These are phyloP conservation scores for Heterobasidion occidentale DNA, from an alignment of 1,284 basidiomycete species.

Conservation along the genomic window DNA sequence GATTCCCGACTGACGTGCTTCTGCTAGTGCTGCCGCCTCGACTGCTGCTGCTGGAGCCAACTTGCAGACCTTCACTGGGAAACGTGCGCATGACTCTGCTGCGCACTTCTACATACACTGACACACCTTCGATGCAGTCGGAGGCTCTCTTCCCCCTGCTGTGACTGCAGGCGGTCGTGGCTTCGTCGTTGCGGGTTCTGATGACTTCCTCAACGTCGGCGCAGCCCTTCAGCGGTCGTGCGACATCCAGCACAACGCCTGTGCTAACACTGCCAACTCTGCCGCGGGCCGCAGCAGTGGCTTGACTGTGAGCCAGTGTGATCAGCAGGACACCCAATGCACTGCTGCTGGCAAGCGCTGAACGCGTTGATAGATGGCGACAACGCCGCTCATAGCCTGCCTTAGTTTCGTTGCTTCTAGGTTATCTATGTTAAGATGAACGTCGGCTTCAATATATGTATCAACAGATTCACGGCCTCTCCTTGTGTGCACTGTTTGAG, in stretches of 20 bases:
- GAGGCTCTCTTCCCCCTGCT: slow-evolving; percentile 31
- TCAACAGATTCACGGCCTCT: neutral
- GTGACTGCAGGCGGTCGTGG: slow-evolving; percentile 37
- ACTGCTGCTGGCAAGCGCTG: slow-evolving; percentile 7
- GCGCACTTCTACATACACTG: neutral
- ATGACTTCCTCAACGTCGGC: slow-evolving; percentile 37
- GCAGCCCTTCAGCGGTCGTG: slow-evolving; percentile 51
- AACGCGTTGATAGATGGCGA: neutral
- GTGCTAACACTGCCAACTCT: slow-evolving; percentile 16
- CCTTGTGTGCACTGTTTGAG: neutral
- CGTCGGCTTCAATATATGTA: neutral
- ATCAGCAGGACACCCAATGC: slow-evolving; percentile 17
- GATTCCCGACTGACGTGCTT: neutral
- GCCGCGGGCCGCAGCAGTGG: slow-evolving; percentile 5
- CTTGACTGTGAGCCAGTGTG: slow-evolving; percentile 16
- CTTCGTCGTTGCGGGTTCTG: slow-evolving; percentile 34
- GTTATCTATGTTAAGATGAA: neutral
- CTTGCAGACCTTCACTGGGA: slow-evolving; percentile 36
- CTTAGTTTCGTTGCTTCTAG: no score
- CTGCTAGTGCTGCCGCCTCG: slow-evolving; percentile 11
- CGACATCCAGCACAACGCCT: slow-evolving; percentile 44
- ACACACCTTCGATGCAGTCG: slow-evolving; percentile 18
- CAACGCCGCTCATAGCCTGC: no score
- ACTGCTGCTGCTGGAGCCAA: slow-evolving; percentile 16
- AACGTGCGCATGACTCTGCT: slow-evolving; percentile 11